These are phyloP conservation scores for Lantana camara DNA, from an alignment of 257 asterid species.

Conservation along the genomic window DNA sequence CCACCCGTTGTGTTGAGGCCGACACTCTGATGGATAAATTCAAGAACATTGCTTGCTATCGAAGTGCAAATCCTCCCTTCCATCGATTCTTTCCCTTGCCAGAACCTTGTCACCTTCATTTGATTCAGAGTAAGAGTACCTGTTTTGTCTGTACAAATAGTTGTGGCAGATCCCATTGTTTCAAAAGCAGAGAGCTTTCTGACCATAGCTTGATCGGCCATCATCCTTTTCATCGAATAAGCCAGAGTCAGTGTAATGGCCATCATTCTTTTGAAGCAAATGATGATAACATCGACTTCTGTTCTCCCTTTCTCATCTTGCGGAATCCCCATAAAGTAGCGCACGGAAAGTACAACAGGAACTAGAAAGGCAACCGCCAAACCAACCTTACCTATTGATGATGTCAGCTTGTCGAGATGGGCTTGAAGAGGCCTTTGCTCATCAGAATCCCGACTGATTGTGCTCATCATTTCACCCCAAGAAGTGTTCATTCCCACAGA, in stretches of 20 bases:
- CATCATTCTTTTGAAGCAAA: no score
- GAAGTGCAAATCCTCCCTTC: constrained; percentile 7
- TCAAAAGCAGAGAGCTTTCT: constrained; percentile 35
- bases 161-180: constrained; percentile 38
- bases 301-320: constrained; percentile 26
- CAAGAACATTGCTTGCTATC: constrained; percentile 17
- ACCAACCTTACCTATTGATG: constrained; percentile 28
- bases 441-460: constrained; percentile 22
- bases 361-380: constrained; percentile 33
- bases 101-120: constrained; percentile 38
- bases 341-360: constrained; percentile 22
- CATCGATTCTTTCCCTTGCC: constrained; percentile 30
- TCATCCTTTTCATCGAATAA: constrained; percentile 45
- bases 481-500: constrained; percentile 36
- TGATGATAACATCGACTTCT: constrained; percentile 34
- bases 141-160: constrained; percentile 31
- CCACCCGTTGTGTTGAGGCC: constrained; percentile 36
- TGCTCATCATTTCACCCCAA: constrained; percentile 42
- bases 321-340: constrained; percentile 33
- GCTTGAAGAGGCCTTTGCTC: constrained; percentile 36
- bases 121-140: constrained; percentile 40
- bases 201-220: constrained; percentile 50
- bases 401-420: constrained; percentile 28
- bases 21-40: constrained; percentile 32
- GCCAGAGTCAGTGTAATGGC: constrained; percentile 52